Evolutionary conservation across 352 stramenopile genomes (phyloP), one percentile per base, ranked within the genome.

Genomic region (Globisporangium perplexum): DNA sequence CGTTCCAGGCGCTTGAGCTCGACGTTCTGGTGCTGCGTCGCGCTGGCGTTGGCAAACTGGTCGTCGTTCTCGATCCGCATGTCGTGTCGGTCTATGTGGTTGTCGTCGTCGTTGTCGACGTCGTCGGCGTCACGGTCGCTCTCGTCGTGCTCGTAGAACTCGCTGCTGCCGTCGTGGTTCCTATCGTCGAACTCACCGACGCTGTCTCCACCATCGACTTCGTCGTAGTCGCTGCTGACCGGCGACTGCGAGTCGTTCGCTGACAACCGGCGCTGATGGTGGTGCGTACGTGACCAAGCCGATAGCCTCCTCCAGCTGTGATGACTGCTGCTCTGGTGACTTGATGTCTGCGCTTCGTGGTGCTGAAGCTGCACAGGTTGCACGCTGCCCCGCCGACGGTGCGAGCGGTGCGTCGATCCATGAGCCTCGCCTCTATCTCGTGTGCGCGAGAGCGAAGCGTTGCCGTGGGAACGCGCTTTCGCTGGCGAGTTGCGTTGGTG

Each of bases 1-100:
- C 64, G 64, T 42, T 74, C 43, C 10, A 93, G 62, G 26, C 83
- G 63, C 5, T 59, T 57, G 15, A 93, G 52, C 48, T 87, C 77
- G 0, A 55, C 46, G 20, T 52, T 18, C 15, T 3, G 11, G 14
- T 15, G 26, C 53, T 28, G 17, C 35, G 7, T 2, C 8, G 12
- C 3, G 42, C 12, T 43, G 2, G 17, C 28, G 14, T 39, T 50
- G 14, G 12, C 8, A 18, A 39, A 18, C 28, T 12, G 43, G 12
- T n/a, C 30, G 4, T 56, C 50, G 28, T 65, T 63, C 20, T 67
- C 62, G 24, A 48, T n/a, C 23, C 17, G 31, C 5, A 33, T 28
- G 15, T 51, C 23, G 17, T 36, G 11, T 17, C n/a, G 3, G 20
- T 46, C 41, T n/a, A 53, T 35, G 14, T 24, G 35, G 15, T 47